Evolutionary conservation across 805 yeast genomes (phyloP).

Genomic region (Teunomyces pallodes): DNA sequence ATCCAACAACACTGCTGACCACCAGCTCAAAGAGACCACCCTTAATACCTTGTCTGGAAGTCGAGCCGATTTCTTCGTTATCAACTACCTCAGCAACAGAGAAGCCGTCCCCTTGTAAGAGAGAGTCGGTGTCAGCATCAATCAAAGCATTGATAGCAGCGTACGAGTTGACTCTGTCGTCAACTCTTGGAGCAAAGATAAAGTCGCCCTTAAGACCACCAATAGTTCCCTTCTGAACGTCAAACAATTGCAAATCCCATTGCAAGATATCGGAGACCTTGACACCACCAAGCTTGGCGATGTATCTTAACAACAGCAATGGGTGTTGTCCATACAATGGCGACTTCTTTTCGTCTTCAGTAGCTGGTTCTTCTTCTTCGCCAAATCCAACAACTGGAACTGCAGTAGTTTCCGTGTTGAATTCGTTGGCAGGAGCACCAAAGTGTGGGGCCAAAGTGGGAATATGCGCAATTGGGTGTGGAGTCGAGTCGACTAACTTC

Average conservation of each 20-base stretch:
- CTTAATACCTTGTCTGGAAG: constrained; percentile 76
- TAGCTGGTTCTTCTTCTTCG: constrained; percentile 44
- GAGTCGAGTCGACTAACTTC: constrained; percentile 54
- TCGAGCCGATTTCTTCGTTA: constrained; percentile 82
- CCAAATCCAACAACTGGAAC: constrained; percentile 73
- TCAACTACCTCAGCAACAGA: constrained; percentile 67
- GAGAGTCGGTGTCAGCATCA: constrained; percentile 27
- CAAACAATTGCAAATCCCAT: constrained; percentile 76
- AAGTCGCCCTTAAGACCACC: constrained; percentile 81
- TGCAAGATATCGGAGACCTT: constrained; percentile 61
- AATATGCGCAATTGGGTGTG: constrained; percentile 72
- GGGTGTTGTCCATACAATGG: constrained; percentile 71
- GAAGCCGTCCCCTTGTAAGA: constrained; percentile 36
- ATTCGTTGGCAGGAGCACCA: constrained; percentile 64
- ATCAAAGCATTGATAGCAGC: constrained; percentile 65
- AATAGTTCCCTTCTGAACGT: constrained; percentile 72
- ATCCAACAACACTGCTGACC: constrained; percentile 52
- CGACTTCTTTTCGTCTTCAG: constrained; percentile 58
- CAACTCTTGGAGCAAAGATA: constrained; percentile 78
- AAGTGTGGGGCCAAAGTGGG: constrained; percentile 89
- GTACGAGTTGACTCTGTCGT: constrained; percentile 79
- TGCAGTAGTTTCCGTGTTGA: constrained; percentile 72
- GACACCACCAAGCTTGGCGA: constrained; percentile 60
- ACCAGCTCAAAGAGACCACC: constrained; percentile 70
- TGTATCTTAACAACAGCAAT: constrained; percentile 61